Conservation (phyloP, 495 filamentous ascomycete genomes). For the Penicillium longicatenatum region DNA sequence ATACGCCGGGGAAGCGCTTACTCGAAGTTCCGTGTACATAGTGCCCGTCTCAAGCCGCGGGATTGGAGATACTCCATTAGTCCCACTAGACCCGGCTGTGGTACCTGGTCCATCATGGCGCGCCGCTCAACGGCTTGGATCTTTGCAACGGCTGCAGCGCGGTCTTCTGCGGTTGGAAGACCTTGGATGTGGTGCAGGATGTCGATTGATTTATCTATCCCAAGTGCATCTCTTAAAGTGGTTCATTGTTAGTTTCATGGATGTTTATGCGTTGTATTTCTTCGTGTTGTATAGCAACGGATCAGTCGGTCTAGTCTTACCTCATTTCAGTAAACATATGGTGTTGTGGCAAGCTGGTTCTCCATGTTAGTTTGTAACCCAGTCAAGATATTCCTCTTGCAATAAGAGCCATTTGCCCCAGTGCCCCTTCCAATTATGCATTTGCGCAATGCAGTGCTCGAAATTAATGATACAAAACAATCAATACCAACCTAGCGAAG, state of each 20-base stretch:
- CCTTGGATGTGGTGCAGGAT: conserved; percentile 85
- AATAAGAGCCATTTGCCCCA: not conserved
- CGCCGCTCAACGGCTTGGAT: conserved; percentile 77
- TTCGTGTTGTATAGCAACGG: not conserved
- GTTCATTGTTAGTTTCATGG: not conserved
- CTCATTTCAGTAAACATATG: conserved; percentile 95
- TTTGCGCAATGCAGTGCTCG: not conserved
- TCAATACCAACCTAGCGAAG: not conserved
- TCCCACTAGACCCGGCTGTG: conserved; percentile 72
- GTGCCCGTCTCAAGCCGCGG: conserved; percentile 67
- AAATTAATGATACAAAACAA: not conserved
- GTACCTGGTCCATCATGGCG: conserved; percentile 75
- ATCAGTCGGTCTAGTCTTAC: conserved; percentile 34
- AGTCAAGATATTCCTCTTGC: not conserved
- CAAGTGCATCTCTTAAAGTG: conserved; percentile 51
- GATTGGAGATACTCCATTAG: conserved; percentile 81
- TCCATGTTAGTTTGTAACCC: conserved; percentile 8
- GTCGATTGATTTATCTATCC: conserved; percentile 69
- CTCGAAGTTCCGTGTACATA: conserved; percentile 97
- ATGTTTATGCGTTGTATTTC: not conserved
- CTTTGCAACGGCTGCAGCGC: conserved; percentile 63
- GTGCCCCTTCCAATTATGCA: not conserved
- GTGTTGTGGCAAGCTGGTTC: conserved; percentile 75
- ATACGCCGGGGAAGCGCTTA: conserved; percentile 25
- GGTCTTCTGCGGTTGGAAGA: conserved; percentile 61